Conservation (phyloP, 768 basidiomycete species). For the Suillus variegatus region DNA sequence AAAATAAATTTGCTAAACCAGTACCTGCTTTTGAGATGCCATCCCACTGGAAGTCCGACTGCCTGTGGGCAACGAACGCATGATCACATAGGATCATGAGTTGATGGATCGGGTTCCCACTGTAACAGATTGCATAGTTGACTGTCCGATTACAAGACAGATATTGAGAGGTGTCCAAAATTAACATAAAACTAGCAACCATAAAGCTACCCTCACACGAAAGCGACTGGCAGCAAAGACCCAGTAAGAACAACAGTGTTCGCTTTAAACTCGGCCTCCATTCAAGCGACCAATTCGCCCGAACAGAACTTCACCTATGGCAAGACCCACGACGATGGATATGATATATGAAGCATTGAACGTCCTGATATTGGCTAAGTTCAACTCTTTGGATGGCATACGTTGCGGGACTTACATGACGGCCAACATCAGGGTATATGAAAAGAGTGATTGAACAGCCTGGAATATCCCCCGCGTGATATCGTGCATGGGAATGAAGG, state of each 20-base stretch:
- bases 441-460: slow-evolving; percentile 60
- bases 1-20: no score
- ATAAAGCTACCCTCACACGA: background rate
- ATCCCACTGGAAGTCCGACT: background rate
- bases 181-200: background rate
- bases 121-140: background rate
- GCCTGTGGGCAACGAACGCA: background rate
- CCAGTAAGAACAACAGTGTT: background rate
- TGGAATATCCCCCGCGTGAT: slow-evolving; percentile 68
- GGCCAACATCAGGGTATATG: slow-evolving; percentile 77
- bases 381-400: slow-evolving; percentile 4
- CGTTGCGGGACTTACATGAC: slow-evolving; percentile 62
- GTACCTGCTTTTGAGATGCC: background rate
- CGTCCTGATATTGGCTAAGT: slow-evolving; percentile 54
- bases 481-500: slow-evolving; percentile 71
- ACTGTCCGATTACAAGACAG: background rate
- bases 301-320: slow-evolving; percentile 73
- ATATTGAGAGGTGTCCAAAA: background rate
- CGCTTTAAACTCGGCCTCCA: background rate
- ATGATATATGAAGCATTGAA: slow-evolving; percentile 81
- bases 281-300: slow-evolving; percentile 47
- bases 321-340: slow-evolving; percentile 67
- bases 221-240: background rate
- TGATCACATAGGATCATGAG: background rate
- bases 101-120: background rate